Base-by-base conservation (phyloP, 768 basidiomycete species). In the Calocybe gangraenosa region DNA sequence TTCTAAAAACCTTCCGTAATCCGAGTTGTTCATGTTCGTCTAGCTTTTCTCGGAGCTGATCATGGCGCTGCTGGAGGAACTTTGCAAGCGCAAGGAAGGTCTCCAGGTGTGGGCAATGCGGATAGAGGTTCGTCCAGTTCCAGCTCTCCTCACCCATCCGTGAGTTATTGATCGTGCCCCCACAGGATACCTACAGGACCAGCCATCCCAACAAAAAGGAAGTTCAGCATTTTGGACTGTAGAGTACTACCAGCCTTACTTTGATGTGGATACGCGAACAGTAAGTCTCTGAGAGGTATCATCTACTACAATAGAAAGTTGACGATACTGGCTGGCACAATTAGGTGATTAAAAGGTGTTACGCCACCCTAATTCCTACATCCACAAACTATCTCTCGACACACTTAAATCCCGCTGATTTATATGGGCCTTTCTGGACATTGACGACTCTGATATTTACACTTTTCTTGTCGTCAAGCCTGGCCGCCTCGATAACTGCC, bases 361-460 rank as follows among this genome's bases (percentile, higher is more conserved):
- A 86, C 61, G 76, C 75, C 13, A 90, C 89, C 0, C 68, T 92
- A 43, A 76, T 87, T n/a, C 87, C 87, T n/a, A 74, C 75, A 21
- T 76, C 82, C 22, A 66, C 79, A 3, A 74, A 77, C 34, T 90
- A 81, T 58, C 72, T 81, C 40, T 70, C 81, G 3, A 74, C 76
- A 10, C 78, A 84, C 48, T 73, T 84, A 25, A 76, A 72, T 42
- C 85, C 85, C 34, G 73, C 82, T 33, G 87, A 90, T 60, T 77
- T 90, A 32, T 87, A 89, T 60, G 94, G 94, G 0, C 93, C 95
- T 1, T 97, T 99, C 71, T 99, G 95, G 95, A 92, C 94, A 0
- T 77, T 96, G 30, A 95, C 93, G 1, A 98, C 95, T 0, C 81
- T 99, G 50, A 86, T 96, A 35, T 91, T 98, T 60, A 76, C 85